phyloP scores from a whole-genome alignment of 495 filamentous ascomycete species.

The Parathielavia hyrcaniae region DNA sequence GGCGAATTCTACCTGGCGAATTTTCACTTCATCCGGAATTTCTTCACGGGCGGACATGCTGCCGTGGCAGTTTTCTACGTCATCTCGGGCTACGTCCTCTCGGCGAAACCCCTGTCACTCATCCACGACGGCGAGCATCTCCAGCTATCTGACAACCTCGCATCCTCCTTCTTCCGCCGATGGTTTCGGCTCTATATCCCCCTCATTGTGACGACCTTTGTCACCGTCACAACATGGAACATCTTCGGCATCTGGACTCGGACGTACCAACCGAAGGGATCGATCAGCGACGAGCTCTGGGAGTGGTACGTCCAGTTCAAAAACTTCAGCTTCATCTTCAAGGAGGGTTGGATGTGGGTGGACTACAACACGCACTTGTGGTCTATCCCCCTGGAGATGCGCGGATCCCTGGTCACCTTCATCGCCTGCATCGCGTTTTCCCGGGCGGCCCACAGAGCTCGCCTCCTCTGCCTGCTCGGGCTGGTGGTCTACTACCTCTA shows the following conservation, averaged over 20 bases:
- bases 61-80: constrained; percentile 49
- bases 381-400: constrained; percentile 42
- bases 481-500: constrained; percentile 41
- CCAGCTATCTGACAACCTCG: constrained; percentile 31
- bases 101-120: constrained; percentile 43
- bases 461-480: constrained; percentile 31
- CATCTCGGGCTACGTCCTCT: constrained; percentile 49
- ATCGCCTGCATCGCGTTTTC: constrained; percentile 42
- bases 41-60: constrained; percentile 45
- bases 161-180: constrained; percentile 32
- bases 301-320: constrained; percentile 54
- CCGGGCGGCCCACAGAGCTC: constrained; percentile 31
- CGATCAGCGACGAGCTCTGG: constrained; percentile 42
- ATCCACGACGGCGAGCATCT: constrained; percentile 34
- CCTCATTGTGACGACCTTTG: constrained; percentile 43
- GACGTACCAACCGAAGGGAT: constrained; percentile 32
- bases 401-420: constrained; percentile 43
- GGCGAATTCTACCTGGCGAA: constrained; percentile 38
- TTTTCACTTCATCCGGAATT: constrained; percentile 33
- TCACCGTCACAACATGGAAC: constrained; percentile 47
- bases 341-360: constrained; percentile 32
- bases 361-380: constrained; percentile 38
- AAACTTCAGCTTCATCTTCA: constrained; percentile 53
- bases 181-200: constrained; percentile 35
- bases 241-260: constrained; percentile 41